Percentiles rank a stretch among this genome's conserved stretches.
Conservation (phyloP, 257 asterid species). For the Salvia splendens region DNA sequence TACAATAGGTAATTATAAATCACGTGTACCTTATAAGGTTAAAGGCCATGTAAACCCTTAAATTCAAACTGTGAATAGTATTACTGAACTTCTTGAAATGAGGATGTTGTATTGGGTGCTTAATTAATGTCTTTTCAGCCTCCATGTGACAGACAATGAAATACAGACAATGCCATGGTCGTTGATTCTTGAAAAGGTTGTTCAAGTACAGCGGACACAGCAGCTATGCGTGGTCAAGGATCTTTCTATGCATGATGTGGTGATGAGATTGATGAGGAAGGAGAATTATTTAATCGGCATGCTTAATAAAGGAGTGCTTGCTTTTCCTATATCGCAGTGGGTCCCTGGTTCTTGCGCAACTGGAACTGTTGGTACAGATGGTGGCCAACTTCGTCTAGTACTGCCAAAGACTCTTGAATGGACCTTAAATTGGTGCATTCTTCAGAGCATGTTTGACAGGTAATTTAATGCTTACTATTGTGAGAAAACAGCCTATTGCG, state of each 20-base stretch:
- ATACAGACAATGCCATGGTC: constrained; percentile 95
- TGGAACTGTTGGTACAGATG: constrained; percentile 50
- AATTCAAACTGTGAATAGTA: neutral
- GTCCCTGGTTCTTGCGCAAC: constrained; percentile 77
- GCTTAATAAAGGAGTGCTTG: constrained; percentile 94
- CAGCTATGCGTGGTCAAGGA: constrained; percentile 81
- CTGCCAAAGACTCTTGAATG: constrained; percentile 93
- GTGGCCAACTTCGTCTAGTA: constrained; percentile 53
- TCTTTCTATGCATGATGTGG: constrained; percentile 85
- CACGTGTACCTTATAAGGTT: neutral
- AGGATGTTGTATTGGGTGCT: constrained; percentile 11
- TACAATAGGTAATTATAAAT: constrained; percentile 55
- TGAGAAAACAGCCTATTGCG: neutral
- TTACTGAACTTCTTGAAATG: neutral
- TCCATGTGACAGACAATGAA: constrained; percentile 79
- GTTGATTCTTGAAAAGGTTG: constrained; percentile 78
- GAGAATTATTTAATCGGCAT: constrained; percentile 97
- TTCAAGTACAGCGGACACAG: constrained; percentile 64
- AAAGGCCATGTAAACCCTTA: constrained; percentile 9
- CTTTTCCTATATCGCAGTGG: constrained; percentile 85
- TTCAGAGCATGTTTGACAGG: constrained; percentile 98
- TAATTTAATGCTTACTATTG: constrained; percentile 30
- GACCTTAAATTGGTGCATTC: constrained; percentile 94
- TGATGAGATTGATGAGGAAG: constrained; percentile 93
- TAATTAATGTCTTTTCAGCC: constrained; percentile 56